A percentile compares a stretch with the other conserved stretches of the same genome.
Evolutionary conservation across 345 rosid genomes (phyloP).

Genomic region (rapeseed (Brassica napus)): DNA sequence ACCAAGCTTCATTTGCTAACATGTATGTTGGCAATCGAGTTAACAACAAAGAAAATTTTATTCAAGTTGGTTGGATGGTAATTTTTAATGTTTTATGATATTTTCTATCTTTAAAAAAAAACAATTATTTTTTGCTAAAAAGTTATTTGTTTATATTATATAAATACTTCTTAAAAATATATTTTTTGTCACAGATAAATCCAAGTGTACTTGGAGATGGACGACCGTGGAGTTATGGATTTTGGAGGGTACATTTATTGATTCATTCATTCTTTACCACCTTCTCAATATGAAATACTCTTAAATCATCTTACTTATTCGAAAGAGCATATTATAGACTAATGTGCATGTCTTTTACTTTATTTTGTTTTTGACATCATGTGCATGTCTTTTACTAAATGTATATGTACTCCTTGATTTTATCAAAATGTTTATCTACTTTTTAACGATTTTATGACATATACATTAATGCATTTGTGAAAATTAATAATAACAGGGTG

Average conservation of each 20-base stretch:
- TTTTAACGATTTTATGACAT: not conserved
- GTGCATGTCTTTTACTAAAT: not conserved
- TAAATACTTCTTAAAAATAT: not conserved
- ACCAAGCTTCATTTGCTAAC: not conserved
- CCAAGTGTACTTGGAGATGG: conserved; percentile 9
- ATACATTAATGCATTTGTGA: not conserved
- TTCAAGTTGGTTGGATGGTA: too few species aligned
- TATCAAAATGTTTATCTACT: too few species aligned
- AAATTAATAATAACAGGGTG: conserved; percentile 13
- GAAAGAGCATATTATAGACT: not conserved
- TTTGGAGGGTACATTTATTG: conserved; percentile 8
- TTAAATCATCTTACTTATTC: not conserved
- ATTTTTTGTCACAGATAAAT: not conserved
- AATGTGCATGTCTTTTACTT: not conserved
- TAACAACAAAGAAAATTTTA: not conserved
- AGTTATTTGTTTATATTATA: not conserved
- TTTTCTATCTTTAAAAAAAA: too few species aligned
- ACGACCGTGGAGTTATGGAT: conserved; percentile 26
- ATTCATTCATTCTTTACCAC: not conserved
- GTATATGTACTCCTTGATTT: not conserved
- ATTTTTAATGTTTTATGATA: not conserved
- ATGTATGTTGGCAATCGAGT: not conserved
- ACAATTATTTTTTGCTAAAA: too few species aligned
- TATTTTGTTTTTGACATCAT: not conserved
- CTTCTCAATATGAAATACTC: not conserved